Conservation (phyloP, 2,329 filamentous ascomycete species). For the Aspergillus unguis region DNA sequence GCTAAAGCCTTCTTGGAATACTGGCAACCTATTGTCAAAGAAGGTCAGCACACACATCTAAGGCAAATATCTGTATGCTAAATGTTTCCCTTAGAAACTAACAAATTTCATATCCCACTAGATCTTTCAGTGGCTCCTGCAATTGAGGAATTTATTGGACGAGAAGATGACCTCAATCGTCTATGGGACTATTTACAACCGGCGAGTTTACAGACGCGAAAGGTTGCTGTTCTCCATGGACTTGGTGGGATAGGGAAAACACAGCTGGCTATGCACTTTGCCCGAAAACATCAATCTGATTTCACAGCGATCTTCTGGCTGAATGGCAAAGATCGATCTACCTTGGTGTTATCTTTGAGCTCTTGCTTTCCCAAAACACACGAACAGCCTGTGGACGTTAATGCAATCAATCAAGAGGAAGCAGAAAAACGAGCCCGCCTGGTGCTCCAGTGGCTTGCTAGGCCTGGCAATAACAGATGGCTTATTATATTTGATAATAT, state of each 20-base stretch:
- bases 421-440: slow-evolving; percentile 15
- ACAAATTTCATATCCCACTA: background rate
- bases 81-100: no score
- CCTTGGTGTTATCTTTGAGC: slow-evolving; percentile 20
- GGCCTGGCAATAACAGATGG: slow-evolving; percentile 21
- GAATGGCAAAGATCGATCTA: slow-evolving; percentile 19
- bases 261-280: slow-evolving; percentile 23
- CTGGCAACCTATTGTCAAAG: background rate
- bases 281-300: slow-evolving; percentile 19
- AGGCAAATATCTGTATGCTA: no score
- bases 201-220: background rate
- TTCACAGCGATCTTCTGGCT: slow-evolving; percentile 28
- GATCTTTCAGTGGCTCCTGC: background rate
- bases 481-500: slow-evolving; percentile 31
- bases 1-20: slow-evolving; percentile 6
- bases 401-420: slow-evolving; percentile 12
- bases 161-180: background rate
- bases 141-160: background rate
- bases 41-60: background rate
- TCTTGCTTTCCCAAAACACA: slow-evolving; percentile 15
- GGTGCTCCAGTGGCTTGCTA: slow-evolving; percentile 16
- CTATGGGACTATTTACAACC: background rate
- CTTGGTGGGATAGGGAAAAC: slow-evolving; percentile 25
- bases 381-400: slow-evolving; percentile 1
- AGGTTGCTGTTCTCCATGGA: slow-evolving; percentile 49